Evolutionary conservation across 768 basidiomycete species (phyloP), one percentile per base, ranked within the genome.

Genomic region (Trichaptum fuscoviolaceum): DNA sequence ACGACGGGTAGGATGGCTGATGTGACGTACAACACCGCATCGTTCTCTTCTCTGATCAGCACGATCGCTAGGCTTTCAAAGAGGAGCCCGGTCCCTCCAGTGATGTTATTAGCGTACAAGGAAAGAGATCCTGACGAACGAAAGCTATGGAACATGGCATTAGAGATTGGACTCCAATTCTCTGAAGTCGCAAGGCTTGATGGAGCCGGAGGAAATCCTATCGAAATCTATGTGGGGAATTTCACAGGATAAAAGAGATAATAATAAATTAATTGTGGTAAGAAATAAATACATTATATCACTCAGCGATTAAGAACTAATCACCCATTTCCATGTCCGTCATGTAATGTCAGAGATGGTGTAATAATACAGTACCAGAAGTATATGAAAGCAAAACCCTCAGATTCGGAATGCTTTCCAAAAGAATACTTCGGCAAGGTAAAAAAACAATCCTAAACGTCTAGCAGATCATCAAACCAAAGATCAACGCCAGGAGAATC

Each of bases 1-100:
- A 52, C 42, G 42, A 12, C 42, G 6, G 42, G 15, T 70, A 95
- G 94, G 58, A 93, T 96, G 87, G 92, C 94, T 15, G 95, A 97
- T 71, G 92, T 96, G 8, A 90, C 93, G 0, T 96, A 96, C 79
- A 96, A 96, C 77, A 93, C 92, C 0, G 78, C 87, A 0, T 90
- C 93, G 1, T 97, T 96, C 75, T 85, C 91, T 1, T 81, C 90
- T 0, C 85, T 96, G 57, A 75, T 93, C 20, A 77, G 78, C n/a
- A 95, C 93, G 0, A 77, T 96, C 25, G 76, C 78, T 5, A 66
- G 71, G 68, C 66, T 80, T 36, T 71, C 73, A 35, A 57, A 57
- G 26, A 10, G 52, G 7, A 58, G 75, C 27, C 75, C 73, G 27
- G 66, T n/a, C 3, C 78, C 80, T 0, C 83, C 85, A 0, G 70